Evolutionary conservation across 148 eudicot genomes (phyloP).

Genomic region (Persicaria maculosa): DNA sequence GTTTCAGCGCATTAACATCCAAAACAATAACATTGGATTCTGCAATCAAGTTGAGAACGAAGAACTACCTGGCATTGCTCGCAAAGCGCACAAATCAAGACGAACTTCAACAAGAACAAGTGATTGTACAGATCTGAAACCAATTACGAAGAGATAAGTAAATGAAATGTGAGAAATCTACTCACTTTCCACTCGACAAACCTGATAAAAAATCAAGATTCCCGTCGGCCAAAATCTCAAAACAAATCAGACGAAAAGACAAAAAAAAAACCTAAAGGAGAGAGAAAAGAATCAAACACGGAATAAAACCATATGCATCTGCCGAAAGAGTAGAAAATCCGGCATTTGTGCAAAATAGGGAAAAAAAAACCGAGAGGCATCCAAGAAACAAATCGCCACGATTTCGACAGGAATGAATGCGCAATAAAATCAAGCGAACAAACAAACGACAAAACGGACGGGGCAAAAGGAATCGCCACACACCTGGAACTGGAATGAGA

Average conservation of each 20-base stretch:
- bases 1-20: no score
- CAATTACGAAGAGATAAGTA: background rate
- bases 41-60: background rate
- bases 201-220: background rate
- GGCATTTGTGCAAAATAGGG: background rate
- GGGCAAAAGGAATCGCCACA: slow-evolving; percentile 3
- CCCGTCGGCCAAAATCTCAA: background rate
- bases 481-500: background rate
- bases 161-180: no score
- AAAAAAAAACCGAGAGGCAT: background rate
- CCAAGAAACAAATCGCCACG: background rate
- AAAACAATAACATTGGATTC: background rate
- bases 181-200: background rate
- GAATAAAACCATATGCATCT: background rate
- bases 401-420: background rate
- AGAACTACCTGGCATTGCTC: background rate
- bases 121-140: background rate
- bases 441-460: background rate
- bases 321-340: background rate
- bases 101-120: background rate
- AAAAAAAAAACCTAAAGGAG: background rate
- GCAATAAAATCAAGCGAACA: background rate
- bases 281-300: background rate
- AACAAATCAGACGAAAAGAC: background rate
- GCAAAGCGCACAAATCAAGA: background rate